A percentile compares a stretch with the other conserved stretches of the same genome.
Conservation (phyloP, 2,329 filamentous ascomycete genomes). For the Chaetoscypha palmicola region DNA sequence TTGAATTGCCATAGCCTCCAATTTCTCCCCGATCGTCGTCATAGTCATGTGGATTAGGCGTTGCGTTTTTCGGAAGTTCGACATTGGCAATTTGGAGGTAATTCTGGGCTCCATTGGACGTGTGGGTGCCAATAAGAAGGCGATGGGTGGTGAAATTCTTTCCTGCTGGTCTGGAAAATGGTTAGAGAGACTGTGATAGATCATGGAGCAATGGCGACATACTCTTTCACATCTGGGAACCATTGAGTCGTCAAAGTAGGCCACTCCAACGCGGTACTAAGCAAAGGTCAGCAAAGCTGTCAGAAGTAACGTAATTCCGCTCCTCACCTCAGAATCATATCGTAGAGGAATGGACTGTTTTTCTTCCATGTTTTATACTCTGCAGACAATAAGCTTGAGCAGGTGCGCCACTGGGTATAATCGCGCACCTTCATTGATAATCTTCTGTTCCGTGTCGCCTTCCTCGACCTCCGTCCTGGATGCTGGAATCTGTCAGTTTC, state of each 20-base stretch:
- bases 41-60: conserved; percentile 73
- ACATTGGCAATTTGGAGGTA: conserved; percentile 93
- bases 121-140: conserved; percentile 89
- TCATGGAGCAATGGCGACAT: conserved; percentile 24
- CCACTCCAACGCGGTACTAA: conserved; percentile 87
- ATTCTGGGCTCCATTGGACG: conserved; percentile 76
- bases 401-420: not conserved
- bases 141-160: conserved; percentile 85
- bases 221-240: conserved; percentile 90
- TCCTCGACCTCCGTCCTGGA: conserved; percentile 56
- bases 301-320: too few relatives aligned
- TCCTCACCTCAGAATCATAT: conserved; percentile 80
- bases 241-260: conserved; percentile 96
- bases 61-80: conserved; percentile 75
- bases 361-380: conserved; percentile 99
- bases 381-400: conserved; percentile 30
- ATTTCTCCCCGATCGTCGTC: conserved; percentile 90
- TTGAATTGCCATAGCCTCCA: conserved; percentile 76
- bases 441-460: conserved; percentile 68
- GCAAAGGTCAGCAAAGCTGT: too few relatives aligned
- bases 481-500: conserved; percentile 35
- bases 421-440: conserved; percentile 78
- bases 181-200: conserved; percentile 3
- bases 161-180: conserved; percentile 54
- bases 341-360: conserved; percentile 96